These are phyloP conservation scores for Diaporthe caulivora DNA, from an alignment of 2,329 filamentous ascomycete genomes.

Conservation along the genomic window DNA sequence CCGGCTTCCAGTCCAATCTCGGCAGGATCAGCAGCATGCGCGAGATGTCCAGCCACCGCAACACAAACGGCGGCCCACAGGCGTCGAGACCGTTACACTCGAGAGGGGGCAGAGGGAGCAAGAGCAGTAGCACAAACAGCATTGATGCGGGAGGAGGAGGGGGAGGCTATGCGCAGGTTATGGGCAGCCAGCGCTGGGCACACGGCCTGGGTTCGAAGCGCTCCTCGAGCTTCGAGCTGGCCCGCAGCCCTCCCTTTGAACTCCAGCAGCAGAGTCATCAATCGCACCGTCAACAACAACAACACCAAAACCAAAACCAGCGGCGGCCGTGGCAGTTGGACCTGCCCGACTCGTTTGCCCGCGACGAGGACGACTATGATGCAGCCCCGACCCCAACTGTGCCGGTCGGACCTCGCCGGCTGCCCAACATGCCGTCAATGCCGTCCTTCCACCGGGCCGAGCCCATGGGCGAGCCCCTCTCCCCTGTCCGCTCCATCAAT, in stretches of 20 bases:
- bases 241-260: constrained; percentile 56
- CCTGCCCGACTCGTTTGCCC: constrained; percentile 61
- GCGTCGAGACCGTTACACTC: constrained; percentile 60
- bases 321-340: constrained; percentile 59
- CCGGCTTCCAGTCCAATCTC: constrained; percentile 73
- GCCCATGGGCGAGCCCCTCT: constrained; percentile 50
- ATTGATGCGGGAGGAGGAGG: constrained; percentile 61
- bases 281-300: constrained; percentile 39
- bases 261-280: constrained; percentile 41
- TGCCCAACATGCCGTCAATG: constrained; percentile 51
- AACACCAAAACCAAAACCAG: constrained; percentile 42
- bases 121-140: constrained; percentile 78
- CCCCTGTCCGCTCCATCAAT: constrained; percentile 46
- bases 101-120: constrained; percentile 74
- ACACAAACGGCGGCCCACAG: constrained; percentile 49
- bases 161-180: constrained; percentile 66
- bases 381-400: constrained; percentile 89
- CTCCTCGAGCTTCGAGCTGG: constrained; percentile 82
- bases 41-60: constrained; percentile 53
- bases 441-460: constrained; percentile 55
- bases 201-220: constrained; percentile 61
- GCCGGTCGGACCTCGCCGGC: constrained; percentile 78
- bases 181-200: constrained; percentile 70
- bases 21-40: constrained; percentile 74
- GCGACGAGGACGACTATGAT: constrained; percentile 75